Percentiles rank a stretch among this genome's conserved stretches.
These are phyloP conservation scores for Lodderomyces orthopsilosis DNA, from an alignment of 1,139 yeast species.

Conservation along the genomic window DNA sequence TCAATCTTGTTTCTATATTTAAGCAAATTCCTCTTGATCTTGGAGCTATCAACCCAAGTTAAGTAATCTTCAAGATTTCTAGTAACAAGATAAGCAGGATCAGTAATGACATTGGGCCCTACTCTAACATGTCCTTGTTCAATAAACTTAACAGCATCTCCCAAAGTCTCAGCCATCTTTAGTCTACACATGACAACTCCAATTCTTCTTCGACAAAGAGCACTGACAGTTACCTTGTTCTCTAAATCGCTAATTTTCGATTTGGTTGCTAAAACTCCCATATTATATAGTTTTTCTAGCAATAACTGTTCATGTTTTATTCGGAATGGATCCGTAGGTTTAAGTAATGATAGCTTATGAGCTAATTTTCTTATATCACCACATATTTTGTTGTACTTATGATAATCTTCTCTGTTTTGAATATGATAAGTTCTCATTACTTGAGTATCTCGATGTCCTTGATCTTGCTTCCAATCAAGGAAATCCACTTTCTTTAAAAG, in stretches of 20 bases:
- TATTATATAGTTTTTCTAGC: conserved; percentile 78
- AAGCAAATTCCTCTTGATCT: conserved; percentile 86
- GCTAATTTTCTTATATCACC: conserved; percentile 89
- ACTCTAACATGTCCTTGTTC: conserved; percentile 98
- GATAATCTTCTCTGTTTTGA: conserved; percentile 93
- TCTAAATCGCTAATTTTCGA: conserved; percentile 93
- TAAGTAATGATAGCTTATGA: conserved; percentile 75
- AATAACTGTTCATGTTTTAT: conserved; percentile 82
- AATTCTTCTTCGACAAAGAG: conserved; percentile 85
- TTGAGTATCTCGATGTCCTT: conserved; percentile 90
- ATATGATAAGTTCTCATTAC: conserved; percentile 94
- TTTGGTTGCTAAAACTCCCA: conserved; percentile 84
- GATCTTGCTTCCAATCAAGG: conserved; percentile 96
- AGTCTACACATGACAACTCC: conserved; percentile 95
- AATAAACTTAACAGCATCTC: conserved; percentile 86
- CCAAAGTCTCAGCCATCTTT: conserved; percentile 87
- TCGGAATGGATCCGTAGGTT: conserved; percentile 83
- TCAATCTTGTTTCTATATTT: conserved; percentile 85
- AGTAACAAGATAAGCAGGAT: conserved; percentile 92
- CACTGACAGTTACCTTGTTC: conserved; percentile 86
- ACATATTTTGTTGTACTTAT: conserved; percentile 86
- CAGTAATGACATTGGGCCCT: conserved; percentile 93
- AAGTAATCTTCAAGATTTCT: conserved; percentile 92
- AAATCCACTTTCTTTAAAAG: conserved; percentile 93
- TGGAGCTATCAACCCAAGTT: conserved; percentile 95